Percentiles rank a stretch among this genome's conserved stretches.
Evolutionary conservation across 2,329 filamentous ascomycete species (phyloP).

Genomic region (Ambrosiella cleistominuta): DNA sequence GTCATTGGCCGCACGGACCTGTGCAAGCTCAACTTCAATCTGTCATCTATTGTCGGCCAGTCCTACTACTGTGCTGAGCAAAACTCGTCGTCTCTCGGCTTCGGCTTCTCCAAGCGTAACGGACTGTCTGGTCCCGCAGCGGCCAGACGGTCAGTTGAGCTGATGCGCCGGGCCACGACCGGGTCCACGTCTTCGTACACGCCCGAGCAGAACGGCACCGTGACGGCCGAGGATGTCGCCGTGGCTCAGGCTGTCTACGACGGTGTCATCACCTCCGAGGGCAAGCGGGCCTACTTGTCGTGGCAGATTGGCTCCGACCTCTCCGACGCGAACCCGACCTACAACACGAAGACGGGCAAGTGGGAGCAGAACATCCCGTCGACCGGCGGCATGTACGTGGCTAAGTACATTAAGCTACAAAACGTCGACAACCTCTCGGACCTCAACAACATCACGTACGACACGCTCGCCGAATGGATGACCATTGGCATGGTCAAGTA

Average conservation of each 20-base stretch:
- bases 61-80: constrained; percentile 17
- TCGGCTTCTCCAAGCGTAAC: constrained; percentile 15
- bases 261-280: neutral
- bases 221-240: neutral
- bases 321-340: constrained; percentile 1
- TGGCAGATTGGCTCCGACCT: constrained; percentile 4
- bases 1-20: constrained; percentile 28
- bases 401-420: neutral
- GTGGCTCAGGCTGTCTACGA: constrained; percentile 2
- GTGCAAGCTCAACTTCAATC: constrained; percentile 23
- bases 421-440: neutral
- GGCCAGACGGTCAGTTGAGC: neutral
- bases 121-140: neutral
- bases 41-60: constrained; percentile 13
- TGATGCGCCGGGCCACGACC: neutral
- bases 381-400: constrained; percentile 1
- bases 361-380: neutral
- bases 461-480: constrained; percentile 3
- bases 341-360: neutral
- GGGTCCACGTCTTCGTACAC: neutral
- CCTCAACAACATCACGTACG: constrained; percentile 1
- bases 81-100: constrained; percentile 15
- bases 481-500: constrained; percentile 6
- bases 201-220: neutral
- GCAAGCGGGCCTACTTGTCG: constrained; percentile 2